Evolutionary conservation across 768 basidiomycete species (phyloP).

Genomic region (Rickenella mellea): DNA sequence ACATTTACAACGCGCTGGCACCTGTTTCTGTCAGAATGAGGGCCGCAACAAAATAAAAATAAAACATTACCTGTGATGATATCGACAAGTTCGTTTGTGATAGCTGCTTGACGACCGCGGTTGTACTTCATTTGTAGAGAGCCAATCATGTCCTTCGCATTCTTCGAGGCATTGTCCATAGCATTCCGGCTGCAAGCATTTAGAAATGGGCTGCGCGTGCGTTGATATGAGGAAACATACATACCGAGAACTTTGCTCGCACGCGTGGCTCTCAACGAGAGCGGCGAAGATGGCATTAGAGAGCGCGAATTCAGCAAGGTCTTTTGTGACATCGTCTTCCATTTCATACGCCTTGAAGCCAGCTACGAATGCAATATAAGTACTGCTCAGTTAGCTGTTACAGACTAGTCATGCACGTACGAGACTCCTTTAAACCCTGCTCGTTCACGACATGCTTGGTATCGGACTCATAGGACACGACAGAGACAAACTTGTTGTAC

Average conservation of each 20-base stretch:
- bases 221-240: constrained; percentile 9
- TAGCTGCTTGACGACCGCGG: constrained; percentile 95
- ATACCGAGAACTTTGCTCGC: constrained; percentile 86
- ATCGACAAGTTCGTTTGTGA: constrained; percentile 91
- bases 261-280: constrained; percentile 91
- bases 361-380: constrained; percentile 31
- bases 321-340: constrained; percentile 92
- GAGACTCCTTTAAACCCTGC: constrained; percentile 69
- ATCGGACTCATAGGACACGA: constrained; percentile 81
- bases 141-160: constrained; percentile 89
- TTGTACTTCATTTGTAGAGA: constrained; percentile 91
- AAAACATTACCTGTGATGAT: constrained; percentile 74
- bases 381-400: constrained; percentile 2
- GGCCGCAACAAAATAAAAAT: background rate
- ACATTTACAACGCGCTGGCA: constrained; percentile 37
- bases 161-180: constrained; percentile 99
- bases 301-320: constrained; percentile 89
- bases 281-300: constrained; percentile 95
- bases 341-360: constrained; percentile 95
- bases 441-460: constrained; percentile 74
- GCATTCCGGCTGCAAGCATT: constrained; percentile 69
- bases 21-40: constrained; percentile 18
- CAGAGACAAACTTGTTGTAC: constrained; percentile 82
- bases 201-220: background rate
- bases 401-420: constrained; percentile 32